Base-by-base conservation (phyloP, 2,329 filamentous ascomycete species). In the Microsporum ferrugineum region DNA sequence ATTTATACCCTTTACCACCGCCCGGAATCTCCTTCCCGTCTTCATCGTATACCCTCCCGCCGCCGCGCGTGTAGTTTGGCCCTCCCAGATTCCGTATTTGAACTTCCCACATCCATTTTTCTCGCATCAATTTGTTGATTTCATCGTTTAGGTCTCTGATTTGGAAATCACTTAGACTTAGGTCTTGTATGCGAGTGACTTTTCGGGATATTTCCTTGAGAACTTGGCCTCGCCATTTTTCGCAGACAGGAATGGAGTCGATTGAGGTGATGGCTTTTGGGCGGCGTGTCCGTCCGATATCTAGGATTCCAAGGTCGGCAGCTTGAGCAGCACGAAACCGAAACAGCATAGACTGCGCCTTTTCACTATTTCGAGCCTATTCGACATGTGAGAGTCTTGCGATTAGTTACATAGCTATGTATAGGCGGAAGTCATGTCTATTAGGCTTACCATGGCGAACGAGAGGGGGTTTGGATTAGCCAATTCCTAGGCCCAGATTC, bases 271-370 rank as follows among this genome's bases (percentile, higher is more conserved):
- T 96, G 65, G 87, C 83, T 76, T 92, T 95, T 59, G 94, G 94
- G 1, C 94, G 90, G 8, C 91, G 89, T 6, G 90, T 88, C 64
- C 91, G 89, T 62, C 90, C 88, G 33, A 88, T 88, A 79, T 97
- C 92, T 76, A 99, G 89, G 75, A 97, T 96, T 71, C 92, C 92
- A 56, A 96, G 83, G 77, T 96, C 91, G 66, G 91, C 90, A 66
- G 92, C 92, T 83, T 97, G 94, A 69, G 92, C 89, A 71, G 95
- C 94, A 75, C 94, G 90, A 81, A 99, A 99, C 81, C 94, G 92
- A 80, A 96, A 99, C 76, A 99, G 92, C 92, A 99, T 99, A 56
- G 91, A 96, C 80, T 99, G 94, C 71, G 94, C 92, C 77, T 97
- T 99, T 82, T 97, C 92, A 53, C 89, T 92, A 76, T 97, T 96